These are phyloP conservation scores for Gaeumannomyces sp. DNA, from an alignment of 2,329 filamentous ascomycete species.

Conservation along the genomic window DNA sequence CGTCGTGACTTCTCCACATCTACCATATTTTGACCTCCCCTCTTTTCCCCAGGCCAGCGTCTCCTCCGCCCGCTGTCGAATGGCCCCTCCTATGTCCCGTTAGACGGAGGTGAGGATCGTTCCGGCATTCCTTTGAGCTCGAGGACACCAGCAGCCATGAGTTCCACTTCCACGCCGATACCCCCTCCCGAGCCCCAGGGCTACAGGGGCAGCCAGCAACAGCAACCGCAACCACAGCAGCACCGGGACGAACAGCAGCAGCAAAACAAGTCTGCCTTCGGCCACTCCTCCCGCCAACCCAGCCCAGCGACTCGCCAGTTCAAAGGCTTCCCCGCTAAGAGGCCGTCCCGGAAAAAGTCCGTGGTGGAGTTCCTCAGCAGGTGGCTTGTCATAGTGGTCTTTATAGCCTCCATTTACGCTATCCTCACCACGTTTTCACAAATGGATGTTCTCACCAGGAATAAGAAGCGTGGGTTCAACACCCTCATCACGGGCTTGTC, in stretches of 20 bases:
- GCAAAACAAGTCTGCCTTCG: neutral
- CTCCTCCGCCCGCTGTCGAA: neutral
- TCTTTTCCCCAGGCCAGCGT: neutral
- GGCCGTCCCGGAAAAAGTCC: slow-evolving; percentile 3
- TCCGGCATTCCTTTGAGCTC: neutral
- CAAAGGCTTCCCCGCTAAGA: slow-evolving; percentile 8
- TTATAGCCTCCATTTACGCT: slow-evolving; percentile 1
- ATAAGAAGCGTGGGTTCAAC: slow-evolving; percentile 27
- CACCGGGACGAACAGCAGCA: neutral
- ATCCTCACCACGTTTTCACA: slow-evolving; percentile 3
- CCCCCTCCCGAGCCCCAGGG: neutral
- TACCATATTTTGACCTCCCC: too few relatives aligned
- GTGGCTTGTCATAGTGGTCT: neutral
- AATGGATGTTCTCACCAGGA: neutral
- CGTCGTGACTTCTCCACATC: too few relatives aligned
- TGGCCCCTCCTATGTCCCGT: neutral
- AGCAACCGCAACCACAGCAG: neutral
- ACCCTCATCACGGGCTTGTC: slow-evolving; percentile 36
- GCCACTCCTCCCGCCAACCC: neutral
- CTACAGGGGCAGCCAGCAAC: neutral
- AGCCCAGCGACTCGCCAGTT: neutral
- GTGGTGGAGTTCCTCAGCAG: neutral
- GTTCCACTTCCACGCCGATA: neutral
- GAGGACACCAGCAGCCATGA: neutral
- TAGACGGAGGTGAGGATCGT: neutral